Base-by-base conservation (phyloP, 2,329 filamentous ascomycete genomes). In the Leptographium radiaticola region DNA sequence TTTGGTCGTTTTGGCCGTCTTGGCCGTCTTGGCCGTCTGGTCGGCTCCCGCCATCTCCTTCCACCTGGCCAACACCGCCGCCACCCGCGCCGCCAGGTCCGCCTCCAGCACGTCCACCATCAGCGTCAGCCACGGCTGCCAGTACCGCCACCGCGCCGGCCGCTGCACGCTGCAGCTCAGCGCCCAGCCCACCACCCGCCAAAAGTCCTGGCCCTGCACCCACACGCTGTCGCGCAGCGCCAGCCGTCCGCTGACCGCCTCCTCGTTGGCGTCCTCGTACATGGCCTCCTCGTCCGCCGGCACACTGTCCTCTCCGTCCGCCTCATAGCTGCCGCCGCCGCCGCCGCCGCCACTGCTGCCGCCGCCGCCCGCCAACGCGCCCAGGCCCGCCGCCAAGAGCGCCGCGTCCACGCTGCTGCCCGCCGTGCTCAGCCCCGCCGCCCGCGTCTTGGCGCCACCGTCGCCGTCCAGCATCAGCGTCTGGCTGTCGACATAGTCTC, bases 141-240 rank as follows among this genome's bases (percentile, higher is more conserved):
- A 97, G 63, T 83, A 77, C 50, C 75, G 76, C 91, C 93, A 97
- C 20, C 91, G 77, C 43, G 78, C 75, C 1, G 81, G 81, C 60
- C 91, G 75, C 36, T 77, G 67, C 2, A 86, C 76, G 51, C 88
- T 90, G 70, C 91, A 97, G 64, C 91, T 93, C 66, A 97, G 89
- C 0, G 87, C 86, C 93, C 93, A 97, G 4, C 91, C 93, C 0
- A 93, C 77, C 0, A 87, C 79, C 44, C 83, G 79, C 89, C 93
- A 98, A 62, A 97, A 94, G 64, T 95, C 88, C 57, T 87, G 82
- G 1, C 85, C 87, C n/a, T 80, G 77, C 16, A 71, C 71, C 80
- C 87, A 95, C 2, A 96, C 58, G 34, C 85, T 84, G 45, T 81
- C 75, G 15, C 76, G 71, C 51, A 79, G 77, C 1, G 84, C 83